Evolutionary conservation across 176 grass and related monocot species (phyloP), one percentile per base, ranked within the genome.

Genomic region (Musa itinerans): DNA sequence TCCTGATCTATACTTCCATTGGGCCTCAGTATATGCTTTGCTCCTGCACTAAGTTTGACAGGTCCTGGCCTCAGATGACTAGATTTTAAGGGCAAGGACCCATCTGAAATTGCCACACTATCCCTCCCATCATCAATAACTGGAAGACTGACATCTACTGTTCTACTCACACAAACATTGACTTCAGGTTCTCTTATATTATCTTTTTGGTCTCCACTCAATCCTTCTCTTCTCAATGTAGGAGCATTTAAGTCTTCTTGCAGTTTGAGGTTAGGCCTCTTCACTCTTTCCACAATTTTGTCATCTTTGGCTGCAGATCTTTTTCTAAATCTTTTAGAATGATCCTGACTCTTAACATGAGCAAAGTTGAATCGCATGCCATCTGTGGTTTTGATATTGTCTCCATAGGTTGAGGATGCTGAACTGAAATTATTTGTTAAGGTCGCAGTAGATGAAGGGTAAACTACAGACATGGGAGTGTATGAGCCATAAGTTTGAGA

Each of bases 21-120:
- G 68, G 84, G 86, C 71, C 78, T 89, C 53, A 83, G 74, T 72
- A 80, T 83, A 76, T 78, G 66, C 72, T 83, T 85, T 73, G 80
- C 79, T 85, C 78, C 90, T 73, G 79, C 58, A 87, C 64, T 78
- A 52, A 85, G 53, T 72, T 69, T 82, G 25, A 89, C 77, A 83
- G 54, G 62, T 27, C 59, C 79, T 72, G 78, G 61, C 65, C 74
- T 81, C 69, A 70, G 76, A 62, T 83, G 79, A 64, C 74, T 17
- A 54, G 34, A 55, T 7, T 57, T 79, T 57, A 54, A 70, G 34
- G n/a, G 80, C 8, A 53, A 72, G 51, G n/a, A 72, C 17, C n/a
- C 67, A 56, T n/a, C 61, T 76, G 59, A 54, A 68, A 27, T 79
- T 56, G 29, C 24, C 22, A 57, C 52, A 57, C 24, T 74, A 75